phyloP scores from a whole-genome alignment of 139 green algal species.

The Chlorella sp. region DNA sequence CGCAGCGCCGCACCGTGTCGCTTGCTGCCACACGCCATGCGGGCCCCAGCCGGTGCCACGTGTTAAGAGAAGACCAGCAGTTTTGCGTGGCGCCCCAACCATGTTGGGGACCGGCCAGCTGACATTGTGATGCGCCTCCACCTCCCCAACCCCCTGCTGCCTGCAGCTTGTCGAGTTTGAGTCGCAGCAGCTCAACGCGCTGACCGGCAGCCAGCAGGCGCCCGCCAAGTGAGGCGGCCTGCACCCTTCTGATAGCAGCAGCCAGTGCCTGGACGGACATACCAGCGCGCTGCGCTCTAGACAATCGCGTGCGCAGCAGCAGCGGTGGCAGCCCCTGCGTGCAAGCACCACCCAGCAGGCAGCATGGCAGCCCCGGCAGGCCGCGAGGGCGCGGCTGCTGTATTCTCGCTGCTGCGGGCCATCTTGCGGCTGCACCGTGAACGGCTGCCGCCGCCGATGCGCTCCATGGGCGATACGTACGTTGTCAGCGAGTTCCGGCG shows the following conservation, averaged over 20 bases:
- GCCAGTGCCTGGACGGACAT: not conserved
- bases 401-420: constrained; percentile 64
- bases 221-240: constrained; percentile 16
- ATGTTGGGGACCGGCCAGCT: no score
- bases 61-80: no score
- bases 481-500: constrained; percentile 70
- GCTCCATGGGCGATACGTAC: constrained; percentile 76
- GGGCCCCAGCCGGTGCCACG: no score
- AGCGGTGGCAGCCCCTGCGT: no score
- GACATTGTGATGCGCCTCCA: no score
- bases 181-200: constrained; percentile 67
- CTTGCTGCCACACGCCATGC: not conserved
- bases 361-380: not conserved
- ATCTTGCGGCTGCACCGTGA: constrained; percentile 75
- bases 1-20: no score
- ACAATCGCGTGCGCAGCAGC: no score
- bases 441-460: constrained; percentile 73
- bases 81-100: no score
- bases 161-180: constrained; percentile 68
- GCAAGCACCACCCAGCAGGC: not conserved
- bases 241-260: not conserved
- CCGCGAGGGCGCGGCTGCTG: not conserved
- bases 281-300: no score
- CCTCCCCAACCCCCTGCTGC: not conserved
- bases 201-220: constrained; percentile 49